Conservation (phyloP, 2,329 filamentous ascomycete species). For the Hyphodiscus sp. region DNA sequence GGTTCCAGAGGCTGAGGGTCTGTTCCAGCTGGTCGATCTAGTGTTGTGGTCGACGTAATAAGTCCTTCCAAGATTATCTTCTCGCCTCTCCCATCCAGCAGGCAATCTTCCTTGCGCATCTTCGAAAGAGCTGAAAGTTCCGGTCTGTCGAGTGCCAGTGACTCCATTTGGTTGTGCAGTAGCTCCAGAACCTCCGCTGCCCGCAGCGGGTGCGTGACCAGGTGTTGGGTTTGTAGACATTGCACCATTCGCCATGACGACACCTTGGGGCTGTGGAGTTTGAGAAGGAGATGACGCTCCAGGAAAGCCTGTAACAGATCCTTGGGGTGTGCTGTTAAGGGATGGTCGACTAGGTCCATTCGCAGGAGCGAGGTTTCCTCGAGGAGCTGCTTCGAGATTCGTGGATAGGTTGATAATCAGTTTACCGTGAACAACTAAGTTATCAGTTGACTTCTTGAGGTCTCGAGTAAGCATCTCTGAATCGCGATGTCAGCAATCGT, state of each 20-base stretch:
- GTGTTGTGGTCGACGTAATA: slow-evolving; percentile 99
- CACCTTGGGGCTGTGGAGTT: slow-evolving; percentile 21
- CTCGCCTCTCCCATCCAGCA: slow-evolving; percentile 89
- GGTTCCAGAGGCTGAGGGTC: slow-evolving; percentile 74
- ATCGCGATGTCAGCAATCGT: slow-evolving; percentile 9
- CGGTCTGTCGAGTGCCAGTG: slow-evolving; percentile 23
- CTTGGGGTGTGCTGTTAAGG: slow-evolving; percentile 25
- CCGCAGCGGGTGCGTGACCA: slow-evolving; percentile 29
- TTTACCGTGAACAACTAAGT: slow-evolving; percentile 95
- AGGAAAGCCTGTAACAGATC: slow-evolving; percentile 24
- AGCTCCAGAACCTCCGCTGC: slow-evolving; percentile 23
- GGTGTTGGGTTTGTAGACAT: slow-evolving; percentile 27
- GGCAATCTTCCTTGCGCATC: slow-evolving; percentile 91
- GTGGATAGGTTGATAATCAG: slow-evolving; percentile 95
- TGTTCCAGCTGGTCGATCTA: slow-evolving; percentile 90
- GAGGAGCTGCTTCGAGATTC: slow-evolving; percentile 68
- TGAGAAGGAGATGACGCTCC: slow-evolving; percentile 33
- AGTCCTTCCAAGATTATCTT: slow-evolving; percentile 89
- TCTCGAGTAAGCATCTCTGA: slow-evolving; percentile 94
- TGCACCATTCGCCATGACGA: slow-evolving; percentile 27
- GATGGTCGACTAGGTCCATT: slow-evolving; percentile 26
- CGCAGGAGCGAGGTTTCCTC: slow-evolving; percentile 36
- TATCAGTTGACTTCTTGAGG: slow-evolving; percentile 96
- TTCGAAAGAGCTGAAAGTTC: slow-evolving; percentile 83
- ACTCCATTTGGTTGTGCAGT: slow-evolving; percentile 19